These are phyloP conservation scores for Mesembryanthemum crystallinum DNA, from an alignment of 148 eudicot genomes.

Conservation along the genomic window DNA sequence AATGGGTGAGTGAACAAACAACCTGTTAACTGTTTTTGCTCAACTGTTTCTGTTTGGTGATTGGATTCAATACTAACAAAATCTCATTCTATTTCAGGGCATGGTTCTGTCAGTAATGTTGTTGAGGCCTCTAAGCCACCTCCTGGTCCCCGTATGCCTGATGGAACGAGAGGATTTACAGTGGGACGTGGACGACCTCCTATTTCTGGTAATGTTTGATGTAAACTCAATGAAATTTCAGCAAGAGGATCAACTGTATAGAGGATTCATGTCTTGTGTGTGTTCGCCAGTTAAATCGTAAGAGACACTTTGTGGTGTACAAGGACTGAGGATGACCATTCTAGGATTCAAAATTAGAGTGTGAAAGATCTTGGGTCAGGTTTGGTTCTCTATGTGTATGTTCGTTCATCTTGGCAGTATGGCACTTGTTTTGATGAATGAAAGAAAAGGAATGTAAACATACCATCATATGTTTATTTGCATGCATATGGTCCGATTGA, in stretches of 20 bases:
- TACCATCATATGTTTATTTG: too few species aligned
- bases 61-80: neutral
- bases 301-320: neutral
- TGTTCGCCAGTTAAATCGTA: neutral
- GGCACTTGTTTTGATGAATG: too few species aligned
- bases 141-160: slow-evolving; percentile 94
- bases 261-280: neutral
- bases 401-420: too few species aligned
- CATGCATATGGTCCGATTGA: too few species aligned
- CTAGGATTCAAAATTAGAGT: too few species aligned
- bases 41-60: neutral
- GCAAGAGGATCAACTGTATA: neutral
- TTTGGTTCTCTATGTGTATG: too few species aligned
- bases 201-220: slow-evolving; percentile 21
- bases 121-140: slow-evolving; percentile 66
- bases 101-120: slow-evolving; percentile 45
- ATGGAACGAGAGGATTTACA: slow-evolving; percentile 83
- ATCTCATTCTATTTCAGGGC: slow-evolving; percentile 39
- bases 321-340: too few species aligned
- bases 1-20: slow-evolving; percentile 45
- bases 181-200: slow-evolving; percentile 88
- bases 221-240: neutral
- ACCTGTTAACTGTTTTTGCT: neutral
- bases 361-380: too few species aligned
- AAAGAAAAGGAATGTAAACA: too few species aligned